Base-by-base conservation (phyloP, 371 early-diverging fungal species). In the Rhizopus microsporus region DNA sequence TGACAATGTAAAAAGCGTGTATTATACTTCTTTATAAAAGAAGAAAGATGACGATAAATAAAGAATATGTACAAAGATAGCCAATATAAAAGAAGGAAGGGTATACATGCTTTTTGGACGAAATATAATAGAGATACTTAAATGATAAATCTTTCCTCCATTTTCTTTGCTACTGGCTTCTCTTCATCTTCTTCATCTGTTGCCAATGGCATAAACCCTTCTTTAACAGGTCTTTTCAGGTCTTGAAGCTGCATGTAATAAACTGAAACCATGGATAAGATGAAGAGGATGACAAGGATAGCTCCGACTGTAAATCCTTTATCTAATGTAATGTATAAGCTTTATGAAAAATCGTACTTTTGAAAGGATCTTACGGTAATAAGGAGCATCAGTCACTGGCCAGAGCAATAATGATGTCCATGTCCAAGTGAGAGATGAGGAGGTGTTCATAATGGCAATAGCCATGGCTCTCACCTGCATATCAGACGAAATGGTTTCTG, bases 311-410 rank as follows among this genome's bases (percentile, higher is more conserved):
- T 59, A 34, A 71, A 74, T 38, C 74, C 74, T 30, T 44, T 65
- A 10, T 71, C 74, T 74, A 53, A 34, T 38, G 5, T 16, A 37
- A 45, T 17, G 3, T 44, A 6, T 48, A 47, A 38, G 9, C 5
- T 47, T 10, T 12, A 40, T 43, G 7, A 0, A 32, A 13, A 4
- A 30, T 4, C 1, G 7, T 29, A 32, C 35, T 13, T 48, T 32
- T 32, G 5, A 2, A 56, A 23, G 23, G 23, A 23, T 23, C 60
- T 63, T 70, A 74, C 68, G 69, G 40, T 72, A 75, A 38, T 58
- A 59, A 35, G 70, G 77, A 4, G 74, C 74, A 55, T 73, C 79
- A 37, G 80, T 80, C 33, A 80, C 80, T 34, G 80, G 80, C 80
- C 80, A 80, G 5, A 80, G 56, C 3, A 77, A 59, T 4, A 80